Base-by-base conservation (phyloP, 495 filamentous ascomycete genomes). In the Cudoniella acicularis region DNA sequence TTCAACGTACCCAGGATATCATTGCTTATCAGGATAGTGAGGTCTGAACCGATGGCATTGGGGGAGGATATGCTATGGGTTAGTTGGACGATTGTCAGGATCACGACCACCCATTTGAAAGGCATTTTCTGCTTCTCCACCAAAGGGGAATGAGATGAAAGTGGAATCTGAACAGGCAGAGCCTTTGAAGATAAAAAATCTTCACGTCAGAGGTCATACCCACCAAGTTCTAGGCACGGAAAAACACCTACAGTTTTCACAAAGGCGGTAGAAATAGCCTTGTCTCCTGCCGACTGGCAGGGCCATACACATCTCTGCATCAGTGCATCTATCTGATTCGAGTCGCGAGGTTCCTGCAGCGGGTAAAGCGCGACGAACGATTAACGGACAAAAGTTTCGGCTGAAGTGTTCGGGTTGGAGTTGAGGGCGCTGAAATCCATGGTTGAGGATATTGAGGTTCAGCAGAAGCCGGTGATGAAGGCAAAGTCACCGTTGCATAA, bases 1-100 rank as follows among this genome's bases (percentile, higher is more conserved):
- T 52, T 8, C 20, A 16, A 41, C 59, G 25, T 45, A 65, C 63
- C 59, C 9, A 56, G 55, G 23, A 65, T 26, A 42, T 62, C 59
- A 59, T 65, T 62, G 25, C 59, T 62, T 22, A 62, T 46, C 27
- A 65, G 41, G n/a, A 65, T 56, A 11, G 59, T 59, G 10, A 62
- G 41, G 36, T 56, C 55, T 6, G 63, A 62, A 9, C 55, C 63
- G 17, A 62, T 36, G 23, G 20, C 46, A 54, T 56, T 59, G n/a
- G 63, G 55, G 25, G 63, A 60, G 21, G 62, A 53, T 26, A 55
- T 56, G 20, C 51, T 50, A 10, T 13, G 23, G 17, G 18, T 50
- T 1, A 61, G 1, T 17, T 61, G 58, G 3, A 48, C 36, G 18
- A 49, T 3, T 8, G 55, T 22, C 16, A 65, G 43, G 23, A 59